Percentiles rank a stretch among this genome's conserved stretches.
phyloP scores from a whole-genome alignment of 2,329 filamentous ascomycete species.

The Paecilomyces sp. region DNA sequence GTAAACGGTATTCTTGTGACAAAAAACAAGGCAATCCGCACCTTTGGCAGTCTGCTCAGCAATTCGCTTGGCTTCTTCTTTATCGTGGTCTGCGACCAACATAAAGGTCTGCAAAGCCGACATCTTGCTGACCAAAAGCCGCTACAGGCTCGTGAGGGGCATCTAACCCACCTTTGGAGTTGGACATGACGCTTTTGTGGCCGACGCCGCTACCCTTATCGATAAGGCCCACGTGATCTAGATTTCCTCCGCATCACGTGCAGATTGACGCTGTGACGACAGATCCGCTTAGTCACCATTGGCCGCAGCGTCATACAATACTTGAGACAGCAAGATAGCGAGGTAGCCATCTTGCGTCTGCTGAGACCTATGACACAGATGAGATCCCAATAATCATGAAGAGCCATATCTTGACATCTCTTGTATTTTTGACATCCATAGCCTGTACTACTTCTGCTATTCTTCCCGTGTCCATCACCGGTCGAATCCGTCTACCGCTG shows the following conservation, averaged over 20 bases:
- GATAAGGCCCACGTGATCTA: slow-evolving; percentile 24
- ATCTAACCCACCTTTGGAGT: slow-evolving; percentile 2
- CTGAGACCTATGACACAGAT: neutral
- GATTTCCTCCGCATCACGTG: slow-evolving; percentile 14
- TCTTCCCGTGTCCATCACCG: slow-evolving; percentile 5
- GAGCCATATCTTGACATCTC: neutral
- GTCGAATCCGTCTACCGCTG: slow-evolving; percentile 14
- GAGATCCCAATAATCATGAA: slow-evolving; percentile 1
- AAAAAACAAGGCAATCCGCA: slow-evolving; percentile 13
- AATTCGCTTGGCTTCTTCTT: slow-evolving; percentile 38
- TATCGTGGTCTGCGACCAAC: slow-evolving; percentile 40
- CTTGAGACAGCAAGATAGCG: neutral
- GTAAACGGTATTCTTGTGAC: neutral
- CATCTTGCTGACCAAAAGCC: slow-evolving; percentile 24
- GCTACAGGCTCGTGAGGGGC: slow-evolving; percentile 3
- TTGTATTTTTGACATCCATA: slow-evolving; percentile 4
- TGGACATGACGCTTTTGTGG: slow-evolving; percentile 14
- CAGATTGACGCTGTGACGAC: neutral
- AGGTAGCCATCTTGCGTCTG: neutral
- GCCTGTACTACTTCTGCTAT: slow-evolving; percentile 8
- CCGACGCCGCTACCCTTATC: slow-evolving; percentile 18
- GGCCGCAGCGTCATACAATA: slow-evolving; percentile 11
- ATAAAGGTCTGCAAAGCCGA: slow-evolving; percentile 43
- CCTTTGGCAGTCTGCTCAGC: slow-evolving; percentile 38
- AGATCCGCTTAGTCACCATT: neutral